Base-by-base conservation (phyloP, 177 flowering plant genomes). In the Vitis hybrid region DNA sequence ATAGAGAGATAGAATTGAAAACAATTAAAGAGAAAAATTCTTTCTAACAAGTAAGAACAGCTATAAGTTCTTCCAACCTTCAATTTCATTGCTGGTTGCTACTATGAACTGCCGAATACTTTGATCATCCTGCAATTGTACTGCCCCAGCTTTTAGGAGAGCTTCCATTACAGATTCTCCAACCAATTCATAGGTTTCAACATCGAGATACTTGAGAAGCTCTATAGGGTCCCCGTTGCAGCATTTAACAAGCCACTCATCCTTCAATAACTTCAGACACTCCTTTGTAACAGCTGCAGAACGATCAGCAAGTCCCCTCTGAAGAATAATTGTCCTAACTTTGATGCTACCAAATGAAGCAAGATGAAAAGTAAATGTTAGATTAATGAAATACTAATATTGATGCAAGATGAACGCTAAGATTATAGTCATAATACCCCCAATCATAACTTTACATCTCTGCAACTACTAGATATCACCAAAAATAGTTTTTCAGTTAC, bases 141-240 rank as follows among this genome's bases (percentile, higher is more conserved):
- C 84, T 72, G 84, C 72, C 52, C 90, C 88, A 62, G 79, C 88
- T 65, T 82, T 83, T 71, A 93, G 75, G 21, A 96, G 85, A 74
- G 87, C 85, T 35, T 14, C 81, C 94, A 92, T 88, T 8, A 90
- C 98, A 66, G 88, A 85, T 77, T 84, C 94, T 55, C 95, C 97
- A 71, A 94, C 92, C 4, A 71, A 67, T 79, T 96, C 99, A 84
- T 96, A 94, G 32, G 98, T 96, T 84, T 94, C 99, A 65, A 93
- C 99, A 82, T 96, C 99, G 64, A 96, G 93, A 81, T 80, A 96
- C 83, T 90, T 90, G 58, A 96, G 93, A 71, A 96, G 90, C 69
- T 79, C 78, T 46, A 91, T 48, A 27, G 93, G 88, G 62, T 96
- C 91, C 58, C 90, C 90, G 70, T 85, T 81, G 79, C 98, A 93